Conservation (phyloP, 2,329 filamentous ascomycete genomes). For the Pseudogymnoascus sp. region DNA sequence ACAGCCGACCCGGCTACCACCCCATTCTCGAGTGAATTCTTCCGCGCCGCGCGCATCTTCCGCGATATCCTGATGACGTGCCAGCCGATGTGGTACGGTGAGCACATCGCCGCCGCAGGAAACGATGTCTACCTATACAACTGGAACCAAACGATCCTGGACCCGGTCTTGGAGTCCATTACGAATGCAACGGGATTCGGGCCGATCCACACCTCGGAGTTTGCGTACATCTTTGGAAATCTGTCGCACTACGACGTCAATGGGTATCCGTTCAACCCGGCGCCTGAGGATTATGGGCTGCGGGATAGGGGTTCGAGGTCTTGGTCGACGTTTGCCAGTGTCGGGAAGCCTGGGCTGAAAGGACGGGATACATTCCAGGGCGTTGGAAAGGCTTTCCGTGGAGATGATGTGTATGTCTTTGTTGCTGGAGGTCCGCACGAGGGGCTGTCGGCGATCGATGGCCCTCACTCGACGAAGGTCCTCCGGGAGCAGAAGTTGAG, state of each 20-base stretch:
- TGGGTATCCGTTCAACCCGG: conserved; percentile 30
- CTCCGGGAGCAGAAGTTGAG: conserved; percentile 34
- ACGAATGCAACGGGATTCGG: conserved; percentile 33
- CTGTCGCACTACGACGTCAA: conserved; percentile 35
- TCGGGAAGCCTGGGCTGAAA: conserved; percentile 29
- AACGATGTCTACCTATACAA: conserved; percentile 40
- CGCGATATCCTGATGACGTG: conserved; percentile 45
- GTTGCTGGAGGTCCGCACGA: conserved; percentile 38
- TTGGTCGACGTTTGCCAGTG: conserved; percentile 39
- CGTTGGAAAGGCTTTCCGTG: conserved; percentile 32
- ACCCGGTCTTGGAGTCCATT: conserved; percentile 31
- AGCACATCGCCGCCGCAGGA: conserved; percentile 31
- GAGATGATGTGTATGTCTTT: conserved; percentile 29
- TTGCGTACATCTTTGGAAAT: conserved; percentile 44
- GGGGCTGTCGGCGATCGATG: conserved; percentile 34
- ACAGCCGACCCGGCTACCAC: conserved; percentile 26
- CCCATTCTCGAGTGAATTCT: conserved; percentile 39
- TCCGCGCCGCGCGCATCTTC: conserved; percentile 40
- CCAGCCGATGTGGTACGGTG: conserved; percentile 35
- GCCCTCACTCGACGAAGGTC: conserved; percentile 16
- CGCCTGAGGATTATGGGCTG: conserved; percentile 33
- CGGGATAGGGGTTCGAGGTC: conserved; percentile 33
- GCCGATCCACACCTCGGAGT: conserved; percentile 43
- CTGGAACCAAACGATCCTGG: conserved; percentile 47
- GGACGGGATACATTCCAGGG: conserved; percentile 33